Evolutionary conservation across 108 stramenopile species (phyloP), one percentile per base, ranked within the genome.

Genomic region (Cyclostephanos tholiformis): DNA sequence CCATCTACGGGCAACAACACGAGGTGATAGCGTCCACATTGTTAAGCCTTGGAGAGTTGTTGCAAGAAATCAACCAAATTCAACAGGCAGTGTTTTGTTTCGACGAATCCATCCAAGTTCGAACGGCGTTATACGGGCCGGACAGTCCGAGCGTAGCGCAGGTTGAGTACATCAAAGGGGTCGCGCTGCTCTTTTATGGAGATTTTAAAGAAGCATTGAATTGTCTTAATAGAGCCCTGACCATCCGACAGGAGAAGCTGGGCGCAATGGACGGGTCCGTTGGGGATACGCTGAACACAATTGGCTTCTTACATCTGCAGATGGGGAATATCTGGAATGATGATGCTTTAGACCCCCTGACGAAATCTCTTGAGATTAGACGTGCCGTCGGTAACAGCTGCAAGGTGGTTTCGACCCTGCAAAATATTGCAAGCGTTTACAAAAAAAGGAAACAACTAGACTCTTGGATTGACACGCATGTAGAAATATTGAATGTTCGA

Each of bases 401-500:
- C 0, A 91, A 90, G 67, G 86, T 90, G 10, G 88, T 90, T 27
- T 88, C 88, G 29, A 94, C 92, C 2, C 81, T 94, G 29, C 88
- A 88, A 79, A 91, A 90, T 51, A 86, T 94, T 51, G 89, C 88
- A 46, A 90, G 91, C 66, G 76, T 91, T 19, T 88, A 90, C 74
- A 80, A 86, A 46, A 87, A 88, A 65, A 89, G 79, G 50, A 80
- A 80, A 36, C 69, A 80, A 20, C 50, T 55, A 26, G 73, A 80
- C 19, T 63, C 63, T n/a, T 80, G 72, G 51, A 51, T 73, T 23
- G 69, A 74, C 39, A 59, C 55, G 8, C 62, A 74, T 43, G 51
- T 64, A 0, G 79, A 80, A 53, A 74, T 80, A 13, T 53, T 80
- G 16, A 67, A 38, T 10, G 69, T 74, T 50, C 67, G 67, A 16